Conservation (phyloP, 2,329 filamentous ascomycete species). For the Colletotrichum neosansevieriae region DNA sequence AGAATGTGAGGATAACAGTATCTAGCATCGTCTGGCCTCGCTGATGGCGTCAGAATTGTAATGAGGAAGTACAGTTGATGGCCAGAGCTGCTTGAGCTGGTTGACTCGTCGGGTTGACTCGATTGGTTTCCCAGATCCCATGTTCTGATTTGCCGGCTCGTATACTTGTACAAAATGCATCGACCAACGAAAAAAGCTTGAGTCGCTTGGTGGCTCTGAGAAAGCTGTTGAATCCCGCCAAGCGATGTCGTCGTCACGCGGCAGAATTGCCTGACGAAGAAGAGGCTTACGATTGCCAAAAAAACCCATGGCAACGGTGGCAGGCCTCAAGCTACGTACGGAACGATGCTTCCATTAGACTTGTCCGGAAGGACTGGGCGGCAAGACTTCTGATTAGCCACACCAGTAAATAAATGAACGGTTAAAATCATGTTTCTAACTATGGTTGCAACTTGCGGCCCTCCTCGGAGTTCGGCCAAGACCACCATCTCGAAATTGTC, state of each 20-base stretch:
- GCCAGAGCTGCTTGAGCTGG: not conserved
- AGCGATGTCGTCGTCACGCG: constrained; percentile 10
- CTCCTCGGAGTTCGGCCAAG: constrained; percentile 17
- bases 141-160: not conserved
- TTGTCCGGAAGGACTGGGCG: not conserved
- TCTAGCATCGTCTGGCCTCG: not conserved
- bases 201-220: not conserved
- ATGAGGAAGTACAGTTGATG: not conserved
- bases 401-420: not conserved
- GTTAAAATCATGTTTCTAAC: constrained; percentile 11
- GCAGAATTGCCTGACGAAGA: not conserved
- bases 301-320: not conserved
- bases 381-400: constrained; percentile 9
- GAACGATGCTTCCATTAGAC: not conserved
- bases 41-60: not conserved
- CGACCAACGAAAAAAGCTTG: not conserved
- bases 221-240: not conserved
- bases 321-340: not conserved
- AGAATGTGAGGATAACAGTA: not conserved
- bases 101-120: too few relatives aligned
- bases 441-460: not conserved
- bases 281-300: too few relatives aligned
- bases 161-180: not conserved
- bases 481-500: constrained; percentile 1
- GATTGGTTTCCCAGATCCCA: not conserved